Evolutionary conservation across 2,329 filamentous ascomycete genomes (phyloP), one percentile per base, ranked within the genome.

Genomic region (Phialocephala subalpina): DNA sequence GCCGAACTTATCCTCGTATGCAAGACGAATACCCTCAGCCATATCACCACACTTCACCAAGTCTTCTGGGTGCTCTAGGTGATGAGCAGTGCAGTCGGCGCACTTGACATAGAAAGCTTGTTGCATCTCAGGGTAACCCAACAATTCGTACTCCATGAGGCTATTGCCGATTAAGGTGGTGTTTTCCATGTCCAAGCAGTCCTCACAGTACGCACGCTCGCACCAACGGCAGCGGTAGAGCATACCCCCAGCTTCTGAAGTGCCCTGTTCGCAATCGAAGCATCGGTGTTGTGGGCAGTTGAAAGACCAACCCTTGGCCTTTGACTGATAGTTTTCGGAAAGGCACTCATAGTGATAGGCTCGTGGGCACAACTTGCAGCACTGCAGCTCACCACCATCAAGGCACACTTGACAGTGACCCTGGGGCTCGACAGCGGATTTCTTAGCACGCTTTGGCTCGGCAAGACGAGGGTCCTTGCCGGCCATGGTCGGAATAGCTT

Each of bases 201-300:
- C 83, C 63, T 89, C 86, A 70, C 87, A 90, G 70, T 81, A 88
- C 0, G 82, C 85, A 1, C 77, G 76, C 33, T 83, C 81, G 67
- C 87, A 90, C 79, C 81, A 86, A 9, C 84, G 79, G 71, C 86
- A 89, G 25, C 83, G 80, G 73, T 82, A 80, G 0, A 82, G 64
- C 68, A 82, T 78, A 5, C 79, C 78, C 1, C 80, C 80, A 0
- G 77, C 79, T 58, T 80, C 75, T 0, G 74, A 74, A 0, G 85
- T 85, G 63, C 83, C 84, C 70, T 84, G 84, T 1, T 77, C 76
- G 66, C 87, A 89, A 47, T 84, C 81, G 2, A 70, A 74, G 67
- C 87, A 89, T 52, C 81, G 75, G 69, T 90, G 87, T 53, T 87
- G 85, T 0, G 85, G 77, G 66, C 87, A 90, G 67, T 80, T 80